Evolutionary conservation across 352 stramenopile genomes (phyloP), one percentile per base, ranked within the genome.

Genomic region (Phytophthora meadii): DNA sequence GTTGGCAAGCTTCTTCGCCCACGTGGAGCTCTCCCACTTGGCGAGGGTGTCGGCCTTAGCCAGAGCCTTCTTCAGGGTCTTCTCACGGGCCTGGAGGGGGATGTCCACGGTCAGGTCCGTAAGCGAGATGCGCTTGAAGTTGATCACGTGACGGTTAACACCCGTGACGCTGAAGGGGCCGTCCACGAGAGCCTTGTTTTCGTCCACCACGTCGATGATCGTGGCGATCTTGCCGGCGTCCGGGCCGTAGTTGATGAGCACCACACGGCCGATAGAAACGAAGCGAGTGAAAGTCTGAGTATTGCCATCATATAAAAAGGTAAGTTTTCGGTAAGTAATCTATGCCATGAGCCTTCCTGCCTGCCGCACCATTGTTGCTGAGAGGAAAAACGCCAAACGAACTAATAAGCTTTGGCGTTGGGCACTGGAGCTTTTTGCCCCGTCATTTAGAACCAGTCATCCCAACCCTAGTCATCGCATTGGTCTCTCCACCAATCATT

Each of bases 121-220:
- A 22, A 99, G 85, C 28, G 94, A 90, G 57, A 99, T 78, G 53
- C 97, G 91, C 84, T 97, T 98, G 84, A 98, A 99, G 77, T 94
- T 90, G 82, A 99, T 99, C 58, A 99, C 91, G 85, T 99, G 97
- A 78, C 98, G 96, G 61, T 94, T 90, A 39, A 99, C 97, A 65
- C 96, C 98, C 34, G 98, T 99, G 53, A 97, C 87, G 70, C 88
- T 87, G 65, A 93, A 90, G 32, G 97, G 97, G 68, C 97, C 98
- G 66, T 99, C 97, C 40, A 99, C 85, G n/a, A 99, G 87, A 49
- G 90, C 88, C 83, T 97, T 99, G 90, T 99, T 99, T 82, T 98
- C 92, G 72, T 99, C 97, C 50, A 99, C 95, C 59, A 99, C 97
- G 81, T 99, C 98, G 79, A 99, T 98, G 84, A 99, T 99, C 54